These are phyloP conservation scores for Cornus controversa DNA, from an alignment of 148 eudicot species.

Conservation along the genomic window DNA sequence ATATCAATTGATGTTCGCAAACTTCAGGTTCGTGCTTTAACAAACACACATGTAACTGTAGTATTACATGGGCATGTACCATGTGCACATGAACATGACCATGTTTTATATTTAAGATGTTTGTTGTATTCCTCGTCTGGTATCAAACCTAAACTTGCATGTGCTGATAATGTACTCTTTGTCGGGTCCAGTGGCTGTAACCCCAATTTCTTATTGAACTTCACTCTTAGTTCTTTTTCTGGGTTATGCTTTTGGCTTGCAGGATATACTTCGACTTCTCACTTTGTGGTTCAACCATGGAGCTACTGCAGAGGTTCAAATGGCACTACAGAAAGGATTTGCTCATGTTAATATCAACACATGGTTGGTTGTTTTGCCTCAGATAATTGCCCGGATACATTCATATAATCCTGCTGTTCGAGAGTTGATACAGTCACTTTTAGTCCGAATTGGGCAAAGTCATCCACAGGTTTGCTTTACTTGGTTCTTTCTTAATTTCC, in stretches of 20 bases:
- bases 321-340: constrained; percentile 84
- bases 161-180: neutral
- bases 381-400: constrained; percentile 96
- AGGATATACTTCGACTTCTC: constrained; percentile 98
- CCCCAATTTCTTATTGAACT: constrained; percentile 3
- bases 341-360: constrained; percentile 90
- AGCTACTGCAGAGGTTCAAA: constrained; percentile 86
- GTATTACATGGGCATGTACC: neutral
- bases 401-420: constrained; percentile 92
- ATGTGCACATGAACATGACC: no score
- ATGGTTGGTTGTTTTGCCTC: constrained; percentile 98
- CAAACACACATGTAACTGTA: neutral
- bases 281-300: constrained; percentile 99
- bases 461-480: constrained; percentile 86
- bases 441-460: constrained; percentile 91
- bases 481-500: neutral
- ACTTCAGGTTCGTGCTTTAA: neutral
- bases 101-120: no score
- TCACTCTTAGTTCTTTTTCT: constrained; percentile 6
- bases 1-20: neutral
- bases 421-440: constrained; percentile 87
- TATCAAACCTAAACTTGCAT: neutral
- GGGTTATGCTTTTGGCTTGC: constrained; percentile 12
- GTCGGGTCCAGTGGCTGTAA: neutral
- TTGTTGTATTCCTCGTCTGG: neutral